phyloP scores from a whole-genome alignment of 2,329 filamentous ascomycete genomes.

The Aspergillus sp. region DNA sequence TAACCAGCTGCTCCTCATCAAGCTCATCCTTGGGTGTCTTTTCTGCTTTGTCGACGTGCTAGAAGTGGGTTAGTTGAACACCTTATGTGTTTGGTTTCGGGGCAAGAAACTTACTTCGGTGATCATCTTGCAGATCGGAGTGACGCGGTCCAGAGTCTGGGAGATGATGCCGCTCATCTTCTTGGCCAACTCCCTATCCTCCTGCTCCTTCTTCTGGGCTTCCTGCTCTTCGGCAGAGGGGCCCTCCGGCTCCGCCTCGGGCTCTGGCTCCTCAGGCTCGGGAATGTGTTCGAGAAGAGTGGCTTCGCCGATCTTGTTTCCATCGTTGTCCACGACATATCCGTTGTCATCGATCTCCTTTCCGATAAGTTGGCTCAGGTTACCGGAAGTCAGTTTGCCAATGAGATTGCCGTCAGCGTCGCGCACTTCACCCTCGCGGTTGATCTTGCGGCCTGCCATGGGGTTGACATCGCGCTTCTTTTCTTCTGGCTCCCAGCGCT shows the following conservation, averaged over 20 bases:
- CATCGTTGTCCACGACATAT: slow-evolving; percentile 62
- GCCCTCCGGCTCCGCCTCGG: slow-evolving; percentile 39
- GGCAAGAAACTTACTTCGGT: slow-evolving; percentile 63
- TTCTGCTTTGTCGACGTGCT: slow-evolving; percentile 81
- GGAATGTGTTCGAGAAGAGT: slow-evolving; percentile 65
- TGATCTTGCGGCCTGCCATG: slow-evolving; percentile 60
- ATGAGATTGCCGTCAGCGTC: slow-evolving; percentile 53
- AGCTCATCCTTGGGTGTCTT: slow-evolving; percentile 82
- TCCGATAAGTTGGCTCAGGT: slow-evolving; percentile 47
- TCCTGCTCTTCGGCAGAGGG: slow-evolving; percentile 51
- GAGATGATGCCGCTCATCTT: slow-evolving; percentile 75
- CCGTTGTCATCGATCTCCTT: slow-evolving; percentile 54
- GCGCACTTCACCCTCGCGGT: slow-evolving; percentile 55
- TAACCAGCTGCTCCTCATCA: slow-evolving; percentile 86
- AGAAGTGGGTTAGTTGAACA: slow-evolving; percentile 20
- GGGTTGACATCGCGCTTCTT: slow-evolving; percentile 61
- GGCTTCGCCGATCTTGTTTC: slow-evolving; percentile 67
- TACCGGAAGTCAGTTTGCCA: slow-evolving; percentile 51
- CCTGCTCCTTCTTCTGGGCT: slow-evolving; percentile 64
- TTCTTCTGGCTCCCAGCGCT: slow-evolving; percentile 68
- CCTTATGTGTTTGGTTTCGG: not conserved
- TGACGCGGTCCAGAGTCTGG: slow-evolving; percentile 80
- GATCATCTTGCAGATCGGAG: slow-evolving; percentile 85
- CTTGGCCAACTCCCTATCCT: slow-evolving; percentile 76
- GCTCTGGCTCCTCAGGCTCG: slow-evolving; percentile 46